Base-by-base conservation (phyloP, 768 basidiomycete species). In the Suillus sp. region DNA sequence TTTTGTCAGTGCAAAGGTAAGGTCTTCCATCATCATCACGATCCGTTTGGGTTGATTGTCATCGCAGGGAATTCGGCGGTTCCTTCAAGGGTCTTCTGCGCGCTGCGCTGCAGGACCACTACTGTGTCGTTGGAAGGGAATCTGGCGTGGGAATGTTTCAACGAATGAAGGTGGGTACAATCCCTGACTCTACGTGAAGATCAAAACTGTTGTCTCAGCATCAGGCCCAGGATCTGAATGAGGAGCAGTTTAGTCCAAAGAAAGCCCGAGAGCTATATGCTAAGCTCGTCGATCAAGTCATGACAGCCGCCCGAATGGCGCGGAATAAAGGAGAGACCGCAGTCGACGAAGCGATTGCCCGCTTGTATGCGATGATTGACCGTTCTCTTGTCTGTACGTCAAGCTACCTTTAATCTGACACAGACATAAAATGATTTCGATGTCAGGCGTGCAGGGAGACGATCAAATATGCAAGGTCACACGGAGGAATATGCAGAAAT, bases 101-200 rank as follows among this genome's bases (percentile, higher is more conserved):
- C 20, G 30, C 14, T 9, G 43, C 22, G 16, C 20, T 60, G 5
- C n/a, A 22, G 42, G 22, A 45, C 4, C 59, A 60, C 10, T 60
- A 60, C 30, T 4, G 18, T 13, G 8, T 4, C 11, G 40, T 60
- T 27, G 34, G 35, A n/a, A 48, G 30, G 4, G 42, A 60, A 20
- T 48, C 42, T 16, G 59, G 59, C 3, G 8, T 7, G 3, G 59
- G 59, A 22, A 60, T 32, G 27, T 60, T 30, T n/a, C 45, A 32
- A 25, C 59, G 59, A 14, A 60, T 60, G 59, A 60, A 60, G 59
- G 59, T 60, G 11, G 11, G 43, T 30, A 20, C 18, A 30, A n/a
- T n/a, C 25, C 27, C 18, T 32, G 5, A 45, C 40, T 43, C 16
- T 9, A 16, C 20, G 16, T n/a, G 11, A 45, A 30, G 6, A 45